phyloP scores from a whole-genome alignment of 2,329 filamentous ascomycete genomes.

The Claviceps capensis region DNA sequence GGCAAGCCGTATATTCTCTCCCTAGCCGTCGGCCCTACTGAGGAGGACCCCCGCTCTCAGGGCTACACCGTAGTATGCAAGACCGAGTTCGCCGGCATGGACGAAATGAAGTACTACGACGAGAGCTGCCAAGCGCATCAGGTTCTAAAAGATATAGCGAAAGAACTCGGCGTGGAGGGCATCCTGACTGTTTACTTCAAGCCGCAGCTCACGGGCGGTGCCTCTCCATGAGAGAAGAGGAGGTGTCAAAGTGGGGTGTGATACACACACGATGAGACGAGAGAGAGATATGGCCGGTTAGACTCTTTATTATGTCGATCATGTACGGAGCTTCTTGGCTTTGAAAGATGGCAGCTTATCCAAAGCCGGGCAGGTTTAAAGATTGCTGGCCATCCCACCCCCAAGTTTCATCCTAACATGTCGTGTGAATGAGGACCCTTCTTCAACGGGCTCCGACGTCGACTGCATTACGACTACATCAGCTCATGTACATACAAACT shows the following conservation, averaged over 20 bases:
- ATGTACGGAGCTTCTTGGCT: background rate
- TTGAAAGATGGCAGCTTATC: background rate
- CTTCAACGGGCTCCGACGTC: background rate
- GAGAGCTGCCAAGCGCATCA: constrained; percentile 31
- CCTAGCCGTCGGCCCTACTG: constrained; percentile 36
- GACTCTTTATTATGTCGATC: background rate
- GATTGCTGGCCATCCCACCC: background rate
- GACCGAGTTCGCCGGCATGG: constrained; percentile 48
- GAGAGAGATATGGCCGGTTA: background rate
- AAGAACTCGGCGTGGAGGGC: constrained; percentile 20
- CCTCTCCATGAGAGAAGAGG: background rate
- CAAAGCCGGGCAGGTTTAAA: background rate
- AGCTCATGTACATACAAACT: background rate
- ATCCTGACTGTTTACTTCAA: constrained; percentile 29
- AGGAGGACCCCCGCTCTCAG: constrained; percentile 45
- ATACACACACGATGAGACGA: too few species aligned
- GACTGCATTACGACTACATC: background rate
- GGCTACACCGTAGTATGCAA: constrained; percentile 53
- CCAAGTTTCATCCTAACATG: background rate
- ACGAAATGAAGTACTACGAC: constrained; percentile 61
- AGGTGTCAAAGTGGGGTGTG: background rate
- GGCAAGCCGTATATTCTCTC: constrained; percentile 57
- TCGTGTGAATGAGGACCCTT: background rate
- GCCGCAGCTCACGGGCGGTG: constrained; percentile 16
- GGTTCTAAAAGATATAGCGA: constrained; percentile 24